Evolutionary conservation across 1,284 basidiomycete species (phyloP), one percentile per base, ranked within the genome.

Genomic region (Boletus semigastroideus): DNA sequence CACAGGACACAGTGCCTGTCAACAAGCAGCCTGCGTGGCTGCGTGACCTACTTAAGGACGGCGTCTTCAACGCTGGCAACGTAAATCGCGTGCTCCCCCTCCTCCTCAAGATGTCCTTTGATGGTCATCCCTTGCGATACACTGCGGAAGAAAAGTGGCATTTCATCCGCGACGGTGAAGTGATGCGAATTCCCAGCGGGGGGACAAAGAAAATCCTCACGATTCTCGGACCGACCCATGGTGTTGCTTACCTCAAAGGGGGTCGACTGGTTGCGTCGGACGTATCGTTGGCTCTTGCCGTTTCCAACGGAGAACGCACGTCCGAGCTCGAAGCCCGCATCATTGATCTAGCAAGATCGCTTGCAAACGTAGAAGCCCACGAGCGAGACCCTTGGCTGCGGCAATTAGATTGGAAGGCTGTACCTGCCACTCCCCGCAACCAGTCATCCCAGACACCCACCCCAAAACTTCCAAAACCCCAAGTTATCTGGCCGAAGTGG

Each of bases 401-500:
- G 17, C 86, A 89, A 59, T 74, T 92, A 2, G 82, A 92, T 54
- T 92, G 90, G 90, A 64, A 36, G 42, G 49, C 17, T 6, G 55
- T 60, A 25, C 31, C 20, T 5, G 20, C 22, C 8, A 19, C 43
- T 39, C 20, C 42, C 22, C 42, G 16, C 19, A n/a, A 41, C 14
- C 48, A 45, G 6, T 27, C 28, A 3, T 17, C 50, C 20, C 31
- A 20, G 13, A 10, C 42, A 19, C 20, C 45, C 11, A 14, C 44
- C 2, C 42, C 54, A 0, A 14, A 48, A 41, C 20, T 4, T 5
- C 49, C 49, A 5, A 57, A 52, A 13, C 40, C 46, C 5, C 60
- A 53, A 34, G 76, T 84, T 0, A 54, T 75, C 28, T 87, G 86
- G 86, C 96, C 95, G 0, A 92, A 94, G 65, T 99, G 97, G 96